Base-by-base conservation (phyloP, 495 filamentous ascomycete genomes). In the Podospora pseudocomata region DNA sequence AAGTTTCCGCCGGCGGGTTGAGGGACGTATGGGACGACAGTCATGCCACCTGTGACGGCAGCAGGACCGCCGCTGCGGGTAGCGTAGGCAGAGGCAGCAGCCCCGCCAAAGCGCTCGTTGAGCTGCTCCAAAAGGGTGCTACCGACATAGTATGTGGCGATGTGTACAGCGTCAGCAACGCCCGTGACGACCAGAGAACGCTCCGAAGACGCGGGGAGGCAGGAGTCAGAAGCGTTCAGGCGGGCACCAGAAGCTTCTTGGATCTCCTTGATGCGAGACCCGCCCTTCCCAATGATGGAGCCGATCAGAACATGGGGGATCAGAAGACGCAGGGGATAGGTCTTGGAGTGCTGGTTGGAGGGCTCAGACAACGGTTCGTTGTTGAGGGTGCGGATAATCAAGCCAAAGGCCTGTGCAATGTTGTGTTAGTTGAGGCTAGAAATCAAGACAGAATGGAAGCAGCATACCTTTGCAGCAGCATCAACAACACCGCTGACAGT, bases 331-430 rank as follows among this genome's bases (percentile, higher is more conserved):
- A 99, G 88, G 68, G 95, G 94, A 71, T 99, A 99, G 11, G 94
- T 97, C 86, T 97, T 97, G 54, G 95, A 98, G 72, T 95, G 91
- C 64, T 92, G 85, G 74, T 88, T 96, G 49, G 95, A 99, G 68
- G 94, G 81, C 73, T 90, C 83, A 67, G 91, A 88, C 72, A 98
- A 85, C 55, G 91, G 90, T 81, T 99, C 95, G 77, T 97, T 96
- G 84, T 98, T 99, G 67, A 99, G 84, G 39, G 95, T 99, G 70
- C 95, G 92, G 71, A 99, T 97, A 76, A 99, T 99, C 61, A 99
- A 81, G 72, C 95, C 95, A 80, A 99, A 99, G 11, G 96, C 95
- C 95, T 98, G 70, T 11, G n/a, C 18, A 15, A 15, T 19, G n/a
- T 26, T 18, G 1, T 54, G 68, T 75, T 72, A 69, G 65, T 32